Evolutionary conservation across 768 basidiomycete species (phyloP).

Genomic region (Rhizopogon salebrosus): DNA sequence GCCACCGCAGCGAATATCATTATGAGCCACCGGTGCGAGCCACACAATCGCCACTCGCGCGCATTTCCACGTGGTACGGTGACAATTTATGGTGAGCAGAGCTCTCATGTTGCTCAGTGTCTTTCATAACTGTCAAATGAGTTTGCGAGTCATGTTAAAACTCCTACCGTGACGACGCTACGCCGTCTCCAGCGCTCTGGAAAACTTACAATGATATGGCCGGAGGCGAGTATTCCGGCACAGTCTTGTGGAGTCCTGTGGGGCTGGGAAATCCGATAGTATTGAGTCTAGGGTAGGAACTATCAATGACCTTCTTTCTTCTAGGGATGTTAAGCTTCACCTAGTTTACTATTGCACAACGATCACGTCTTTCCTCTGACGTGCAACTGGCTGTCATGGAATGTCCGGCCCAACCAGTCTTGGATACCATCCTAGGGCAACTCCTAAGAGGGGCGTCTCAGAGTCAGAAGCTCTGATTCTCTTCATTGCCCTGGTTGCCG

Average conservation of each 20-base stretch:
- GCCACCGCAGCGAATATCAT: too few species aligned
- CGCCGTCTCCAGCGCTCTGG: not conserved
- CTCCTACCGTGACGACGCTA: not conserved
- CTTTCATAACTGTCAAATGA: not conserved
- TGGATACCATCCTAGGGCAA: too few species aligned
- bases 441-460: too few species aligned
- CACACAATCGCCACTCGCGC: not conserved
- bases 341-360: too few species aligned
- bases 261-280: not conserved
- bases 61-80: not conserved
- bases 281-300: not conserved
- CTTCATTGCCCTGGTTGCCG: too few species aligned
- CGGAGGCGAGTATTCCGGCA: not conserved
- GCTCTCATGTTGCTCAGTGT: not conserved
- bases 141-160: not conserved
- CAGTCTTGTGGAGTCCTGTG: not conserved
- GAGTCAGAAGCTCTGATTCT: too few species aligned
- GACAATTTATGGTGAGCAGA: not conserved
- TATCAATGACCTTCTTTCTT: not conserved
- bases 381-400: too few species aligned
- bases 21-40: too few species aligned
- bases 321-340: too few species aligned
- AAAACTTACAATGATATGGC: not conserved
- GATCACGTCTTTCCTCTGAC: too few species aligned
- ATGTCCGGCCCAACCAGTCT: too few species aligned